phyloP scores from a whole-genome alignment of 129 eudicot genomes.

The Logfia minima region DNA sequence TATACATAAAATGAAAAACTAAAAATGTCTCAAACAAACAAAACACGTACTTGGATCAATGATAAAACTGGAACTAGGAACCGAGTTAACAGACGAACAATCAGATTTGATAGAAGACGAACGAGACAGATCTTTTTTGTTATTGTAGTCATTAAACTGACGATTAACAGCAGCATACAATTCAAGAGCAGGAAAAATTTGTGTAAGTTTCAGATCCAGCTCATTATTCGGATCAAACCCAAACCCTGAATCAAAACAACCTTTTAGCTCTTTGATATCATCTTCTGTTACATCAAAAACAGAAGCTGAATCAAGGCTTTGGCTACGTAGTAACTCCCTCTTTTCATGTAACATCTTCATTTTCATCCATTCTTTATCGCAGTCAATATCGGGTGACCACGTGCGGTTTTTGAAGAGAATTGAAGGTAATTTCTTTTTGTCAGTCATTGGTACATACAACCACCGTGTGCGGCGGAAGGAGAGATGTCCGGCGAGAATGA shows the following conservation, averaged over 20 bases:
- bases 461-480: conserved; percentile 25
- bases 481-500: neutral
- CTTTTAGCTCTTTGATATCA: conserved; percentile 68
- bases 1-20: neutral
- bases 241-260: conserved; percentile 75
- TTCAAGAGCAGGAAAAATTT: conserved; percentile 69
- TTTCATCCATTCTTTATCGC: conserved; percentile 52
- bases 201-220: conserved; percentile 53
- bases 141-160: conserved; percentile 8
- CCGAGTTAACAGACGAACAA: conserved; percentile 21
- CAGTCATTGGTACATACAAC: conserved; percentile 6
- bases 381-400: conserved; percentile 50
- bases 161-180: conserved; percentile 60
- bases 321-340: conserved; percentile 10
- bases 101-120: conserved; percentile 39
- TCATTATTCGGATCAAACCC: conserved; percentile 53
- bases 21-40: neutral
- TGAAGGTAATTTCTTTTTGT: neutral
- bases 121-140: conserved; percentile 32
- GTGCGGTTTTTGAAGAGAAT: conserved; percentile 43
- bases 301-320: conserved; percentile 33
- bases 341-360: conserved; percentile 33
- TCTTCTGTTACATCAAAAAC: conserved; percentile 40
- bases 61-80: conserved; percentile 15
- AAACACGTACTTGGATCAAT: conserved; percentile 49